A percentile compares a stretch with the other conserved stretches of the same genome.
phyloP scores from a whole-genome alignment of 23 red algal species.

The Cyanidiococcus yangmingshanensis region DNA sequence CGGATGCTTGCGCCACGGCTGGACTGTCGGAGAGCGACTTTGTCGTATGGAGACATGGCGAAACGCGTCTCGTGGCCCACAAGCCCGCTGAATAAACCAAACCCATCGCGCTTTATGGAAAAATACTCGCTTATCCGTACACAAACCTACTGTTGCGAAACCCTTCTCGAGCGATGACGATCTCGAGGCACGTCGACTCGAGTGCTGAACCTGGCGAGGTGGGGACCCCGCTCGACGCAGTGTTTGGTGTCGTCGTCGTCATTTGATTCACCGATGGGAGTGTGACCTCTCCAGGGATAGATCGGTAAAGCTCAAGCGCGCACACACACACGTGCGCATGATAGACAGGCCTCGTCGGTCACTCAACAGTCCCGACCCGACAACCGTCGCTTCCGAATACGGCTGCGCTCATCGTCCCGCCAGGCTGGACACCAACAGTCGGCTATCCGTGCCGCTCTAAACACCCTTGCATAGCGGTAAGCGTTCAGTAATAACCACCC shows the following conservation, averaged over 20 bases:
- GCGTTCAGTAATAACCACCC: slow-evolving; percentile 69
- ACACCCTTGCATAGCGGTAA: background rate
- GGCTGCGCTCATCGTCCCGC: too few species aligned
- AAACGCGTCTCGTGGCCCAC: background rate
- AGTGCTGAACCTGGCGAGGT: too few species aligned
- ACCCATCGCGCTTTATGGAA: background rate
- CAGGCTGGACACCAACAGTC: background rate
- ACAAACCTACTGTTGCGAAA: background rate
- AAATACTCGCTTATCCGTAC: background rate
- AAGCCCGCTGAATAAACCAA: background rate
- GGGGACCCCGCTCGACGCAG: too few species aligned
- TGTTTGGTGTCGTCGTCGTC: too few species aligned
- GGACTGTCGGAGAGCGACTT: background rate
- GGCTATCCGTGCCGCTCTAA: background rate
- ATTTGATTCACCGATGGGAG: too few species aligned
- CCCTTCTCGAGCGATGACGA: background rate
- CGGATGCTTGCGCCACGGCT: background rate
- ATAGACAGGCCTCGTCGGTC: too few species aligned
- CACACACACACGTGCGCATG: too few species aligned
- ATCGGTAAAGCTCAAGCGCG: too few species aligned
- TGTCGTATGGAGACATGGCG: background rate
- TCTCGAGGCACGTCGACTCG: background rate
- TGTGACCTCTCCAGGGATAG: too few species aligned
- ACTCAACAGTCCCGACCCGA: too few species aligned
- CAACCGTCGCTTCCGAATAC: too few species aligned